Conservation (phyloP, 345 rosid genomes). For the Dipteronia dyeriana region DNA sequence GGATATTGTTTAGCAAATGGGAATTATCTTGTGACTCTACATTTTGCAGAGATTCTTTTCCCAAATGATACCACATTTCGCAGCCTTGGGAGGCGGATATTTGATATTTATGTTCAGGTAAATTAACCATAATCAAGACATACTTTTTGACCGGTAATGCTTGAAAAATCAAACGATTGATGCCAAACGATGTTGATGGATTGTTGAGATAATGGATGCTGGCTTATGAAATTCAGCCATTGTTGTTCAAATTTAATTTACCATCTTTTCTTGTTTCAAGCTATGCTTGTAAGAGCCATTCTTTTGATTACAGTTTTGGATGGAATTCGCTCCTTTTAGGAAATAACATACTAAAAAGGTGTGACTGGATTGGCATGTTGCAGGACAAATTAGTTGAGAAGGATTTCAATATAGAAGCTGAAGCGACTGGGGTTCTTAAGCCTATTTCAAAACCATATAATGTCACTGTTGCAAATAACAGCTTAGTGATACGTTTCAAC, state of each 20-base stretch:
- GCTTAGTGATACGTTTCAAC: constrained; percentile 39
- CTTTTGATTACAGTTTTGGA: not conserved
- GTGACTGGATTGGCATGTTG: constrained; percentile 5
- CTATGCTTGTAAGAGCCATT: not conserved
- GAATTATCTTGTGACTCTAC: constrained; percentile 36
- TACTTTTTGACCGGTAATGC: not conserved
- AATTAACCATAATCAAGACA: not conserved
- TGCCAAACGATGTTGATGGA: not conserved
- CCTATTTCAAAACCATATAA: constrained; percentile 8
- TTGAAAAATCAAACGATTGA: not conserved
- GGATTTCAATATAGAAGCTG: constrained; percentile 34
- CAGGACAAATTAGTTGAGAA: constrained; percentile 30
- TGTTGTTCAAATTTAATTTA: not conserved
- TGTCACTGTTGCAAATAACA: constrained; percentile 12
- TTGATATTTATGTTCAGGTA: constrained; percentile 51
- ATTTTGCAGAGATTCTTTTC: constrained; percentile 47
- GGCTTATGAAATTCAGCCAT: no score
- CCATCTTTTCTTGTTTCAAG: not conserved
- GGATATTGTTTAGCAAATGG: constrained; percentile 47
- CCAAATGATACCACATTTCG: constrained; percentile 28
- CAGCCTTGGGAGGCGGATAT: constrained; percentile 41
- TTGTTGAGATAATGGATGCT: not conserved
- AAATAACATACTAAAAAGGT: not conserved
- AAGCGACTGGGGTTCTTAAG: constrained; percentile 30
- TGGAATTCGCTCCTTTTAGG: not conserved